phyloP scores from a whole-genome alignment of 1,139 yeast genomes.

The Saccharomyces hybrid region DNA sequence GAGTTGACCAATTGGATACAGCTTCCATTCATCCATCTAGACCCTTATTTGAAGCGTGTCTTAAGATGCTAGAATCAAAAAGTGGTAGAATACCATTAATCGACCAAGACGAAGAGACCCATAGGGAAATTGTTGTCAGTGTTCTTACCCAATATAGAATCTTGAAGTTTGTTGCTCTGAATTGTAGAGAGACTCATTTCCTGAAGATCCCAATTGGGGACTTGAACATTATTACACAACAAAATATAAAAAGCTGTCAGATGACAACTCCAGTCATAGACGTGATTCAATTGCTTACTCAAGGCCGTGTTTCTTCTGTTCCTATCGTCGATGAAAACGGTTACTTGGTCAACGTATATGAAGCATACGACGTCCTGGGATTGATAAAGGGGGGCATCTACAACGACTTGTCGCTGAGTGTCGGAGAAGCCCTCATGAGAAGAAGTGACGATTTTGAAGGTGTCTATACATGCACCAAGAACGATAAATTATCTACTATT shows the following conservation, averaged over 20 bases:
- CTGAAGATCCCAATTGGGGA: constrained; percentile 68
- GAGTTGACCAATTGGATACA: constrained; percentile 83
- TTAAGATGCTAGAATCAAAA: constrained; percentile 78
- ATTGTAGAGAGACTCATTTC: constrained; percentile 90
- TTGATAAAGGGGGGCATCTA: constrained; percentile 91
- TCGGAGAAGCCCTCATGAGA: constrained; percentile 92
- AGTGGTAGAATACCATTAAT: constrained; percentile 92
- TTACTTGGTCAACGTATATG: constrained; percentile 80
- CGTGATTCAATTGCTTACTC: constrained; percentile 75
- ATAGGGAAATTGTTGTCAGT: constrained; percentile 87
- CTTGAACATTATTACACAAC: constrained; percentile 54
- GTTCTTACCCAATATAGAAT: constrained; percentile 96
- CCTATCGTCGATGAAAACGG: constrained; percentile 82
- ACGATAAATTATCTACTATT: constrained; percentile 82
- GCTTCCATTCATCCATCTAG: constrained; percentile 87
- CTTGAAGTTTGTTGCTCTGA: constrained; percentile 87
- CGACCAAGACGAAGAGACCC: constrained; percentile 88
- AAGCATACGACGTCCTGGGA: constrained; percentile 90
- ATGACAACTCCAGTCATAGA: constrained; percentile 93
- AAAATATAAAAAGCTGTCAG: constrained; percentile 66
- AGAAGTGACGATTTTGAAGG: constrained; percentile 97
- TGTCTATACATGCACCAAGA: constrained; percentile 87
- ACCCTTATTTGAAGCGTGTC: constrained; percentile 88
- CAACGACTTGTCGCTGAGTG: constrained; percentile 81
- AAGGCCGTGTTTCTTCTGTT: constrained; percentile 76